These are phyloP conservation scores for Aspergillus nomiae DNA, from an alignment of 2,329 filamentous ascomycete genomes.

Conservation along the genomic window DNA sequence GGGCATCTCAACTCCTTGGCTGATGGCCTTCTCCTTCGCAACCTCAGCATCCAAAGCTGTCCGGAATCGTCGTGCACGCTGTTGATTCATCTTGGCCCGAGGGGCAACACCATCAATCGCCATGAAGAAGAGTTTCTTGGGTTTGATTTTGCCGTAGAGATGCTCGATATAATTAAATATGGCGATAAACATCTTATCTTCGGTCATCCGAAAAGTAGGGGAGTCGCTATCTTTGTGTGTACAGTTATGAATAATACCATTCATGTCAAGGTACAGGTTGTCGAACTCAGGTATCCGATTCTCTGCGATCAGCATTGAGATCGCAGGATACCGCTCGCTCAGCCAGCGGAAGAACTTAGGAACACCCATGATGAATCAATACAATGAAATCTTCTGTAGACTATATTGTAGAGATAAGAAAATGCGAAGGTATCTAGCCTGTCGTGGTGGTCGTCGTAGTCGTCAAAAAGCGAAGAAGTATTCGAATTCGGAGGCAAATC, in stretches of 20 bases:
- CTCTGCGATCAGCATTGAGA: constrained; percentile 97
- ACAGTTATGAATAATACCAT: constrained; percentile 99
- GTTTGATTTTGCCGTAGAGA: constrained; percentile 97
- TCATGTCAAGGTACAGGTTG: constrained; percentile 88
- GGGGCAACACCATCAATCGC: constrained; percentile 97
- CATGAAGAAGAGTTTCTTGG: constrained; percentile 99
- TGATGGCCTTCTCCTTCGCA: constrained; percentile 88
- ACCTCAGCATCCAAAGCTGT: constrained; percentile 89
- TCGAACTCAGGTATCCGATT: constrained; percentile 99
- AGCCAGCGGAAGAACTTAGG: constrained; percentile 98
- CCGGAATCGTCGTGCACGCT: constrained; percentile 90
- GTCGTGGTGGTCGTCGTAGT: constrained; percentile 23
- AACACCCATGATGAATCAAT: constrained; percentile 62
- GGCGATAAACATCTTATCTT: constrained; percentile 99
- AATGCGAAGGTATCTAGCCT: constrained; percentile 11
- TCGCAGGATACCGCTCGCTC: constrained; percentile 97
- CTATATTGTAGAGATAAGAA: constrained; percentile 17
- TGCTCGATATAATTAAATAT: constrained; percentile 99
- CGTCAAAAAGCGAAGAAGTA: constrained; percentile 24
- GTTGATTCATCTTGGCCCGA: constrained; percentile 99
- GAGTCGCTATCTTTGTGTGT: constrained; percentile 96
- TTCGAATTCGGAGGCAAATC: constrained; percentile 22
- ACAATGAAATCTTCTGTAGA: neutral
- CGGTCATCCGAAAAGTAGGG: constrained; percentile 86
- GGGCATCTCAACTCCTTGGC: constrained; percentile 86